These are phyloP conservation scores for Fusarium sp. DNA, from an alignment of 2,329 filamentous ascomycete genomes.

Conservation along the genomic window DNA sequence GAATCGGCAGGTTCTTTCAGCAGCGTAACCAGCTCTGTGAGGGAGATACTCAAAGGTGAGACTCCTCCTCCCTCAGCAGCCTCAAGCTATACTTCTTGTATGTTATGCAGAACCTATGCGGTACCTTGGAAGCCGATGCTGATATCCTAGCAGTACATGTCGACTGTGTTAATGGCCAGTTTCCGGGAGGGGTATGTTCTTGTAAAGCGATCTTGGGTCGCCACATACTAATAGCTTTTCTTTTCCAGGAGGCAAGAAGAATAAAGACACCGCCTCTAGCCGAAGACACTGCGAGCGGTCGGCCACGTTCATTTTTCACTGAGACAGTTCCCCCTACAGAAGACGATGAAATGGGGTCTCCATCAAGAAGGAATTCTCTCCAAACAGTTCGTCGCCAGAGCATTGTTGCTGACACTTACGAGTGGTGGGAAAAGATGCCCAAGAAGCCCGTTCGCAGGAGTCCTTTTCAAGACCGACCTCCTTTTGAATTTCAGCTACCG, in stretches of 20 bases:
- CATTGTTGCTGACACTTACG: conserved; percentile 38
- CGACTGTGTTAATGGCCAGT: conserved; percentile 35
- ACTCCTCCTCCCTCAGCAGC: conserved; percentile 46
- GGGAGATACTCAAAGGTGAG: conserved; percentile 49
- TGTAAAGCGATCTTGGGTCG: not conserved
- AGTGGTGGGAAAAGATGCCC: conserved; percentile 50
- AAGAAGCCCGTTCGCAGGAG: conserved; percentile 32
- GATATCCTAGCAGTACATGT: conserved; percentile 11
- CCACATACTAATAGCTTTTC: conserved; percentile 13
- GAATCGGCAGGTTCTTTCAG: conserved; percentile 48
- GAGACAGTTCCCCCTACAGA: conserved; percentile 46
- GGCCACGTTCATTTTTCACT: conserved; percentile 54
- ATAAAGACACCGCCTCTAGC: conserved; percentile 57
- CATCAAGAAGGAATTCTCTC: conserved; percentile 15
- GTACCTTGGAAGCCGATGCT: not conserved
- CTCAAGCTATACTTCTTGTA: conserved; percentile 26
- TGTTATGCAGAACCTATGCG: not conserved
- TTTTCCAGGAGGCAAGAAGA: conserved; percentile 56
- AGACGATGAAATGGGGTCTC: not conserved
- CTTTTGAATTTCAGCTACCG: conserved; percentile 59
- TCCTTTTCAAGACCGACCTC: conserved; percentile 13
- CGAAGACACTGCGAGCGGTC: conserved; percentile 49
- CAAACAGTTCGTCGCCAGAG: conserved; percentile 34
- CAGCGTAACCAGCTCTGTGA: conserved; percentile 53
- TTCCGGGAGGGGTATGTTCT: conserved; percentile 47